A percentile compares a stretch with the other conserved stretches of the same genome.
phyloP scores from a whole-genome alignment of 768 basidiomycete genomes.

The Psilocybe subaeruginosa region DNA sequence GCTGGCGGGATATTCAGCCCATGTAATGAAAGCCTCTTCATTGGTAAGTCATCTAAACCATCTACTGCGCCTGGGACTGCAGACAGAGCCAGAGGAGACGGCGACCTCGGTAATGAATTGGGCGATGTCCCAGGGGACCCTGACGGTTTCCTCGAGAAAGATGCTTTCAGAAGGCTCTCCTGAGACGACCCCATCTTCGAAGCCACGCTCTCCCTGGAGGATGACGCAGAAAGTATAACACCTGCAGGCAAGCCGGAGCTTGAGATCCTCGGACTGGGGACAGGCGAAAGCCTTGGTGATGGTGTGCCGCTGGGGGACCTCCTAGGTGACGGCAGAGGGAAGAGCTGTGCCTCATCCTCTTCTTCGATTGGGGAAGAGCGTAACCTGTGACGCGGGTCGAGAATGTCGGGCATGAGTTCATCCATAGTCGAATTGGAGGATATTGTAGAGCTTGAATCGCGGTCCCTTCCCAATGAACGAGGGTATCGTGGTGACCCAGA shows the following conservation, averaged over 20 bases:
- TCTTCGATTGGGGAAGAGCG: conserved; percentile 48
- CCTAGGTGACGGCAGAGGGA: conserved; percentile 53
- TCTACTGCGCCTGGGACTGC: background rate
- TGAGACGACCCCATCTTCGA: conserved; percentile 18
- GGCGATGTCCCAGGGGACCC: background rate
- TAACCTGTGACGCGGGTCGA: conserved; percentile 18
- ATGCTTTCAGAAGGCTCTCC: conserved; percentile 21
- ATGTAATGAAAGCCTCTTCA: conserved; percentile 1
- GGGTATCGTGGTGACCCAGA: conserved; percentile 12
- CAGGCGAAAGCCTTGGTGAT: conserved; percentile 28
- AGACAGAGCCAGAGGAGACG: conserved; percentile 7
- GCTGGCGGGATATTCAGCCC: conserved; percentile 3
- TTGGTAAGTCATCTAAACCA: background rate
- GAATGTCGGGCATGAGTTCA: conserved; percentile 12
- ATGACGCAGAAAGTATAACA: conserved; percentile 4
- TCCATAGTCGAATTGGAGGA: conserved; percentile 12
- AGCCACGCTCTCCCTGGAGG: conserved; percentile 24
- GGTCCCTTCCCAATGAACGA: conserved; percentile 13
- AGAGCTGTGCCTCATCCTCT: conserved; percentile 59
- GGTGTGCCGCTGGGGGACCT: conserved; percentile 51
- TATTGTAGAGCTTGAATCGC: conserved; percentile 12
- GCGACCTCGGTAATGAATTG: conserved; percentile 4
- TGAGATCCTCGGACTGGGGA: conserved; percentile 38
- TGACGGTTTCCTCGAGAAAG: conserved; percentile 18
- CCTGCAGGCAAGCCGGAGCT: conserved; percentile 21